Evolutionary conservation across 768 basidiomycete genomes (phyloP).

Genomic region (Tricholoma bakamatsutake): DNA sequence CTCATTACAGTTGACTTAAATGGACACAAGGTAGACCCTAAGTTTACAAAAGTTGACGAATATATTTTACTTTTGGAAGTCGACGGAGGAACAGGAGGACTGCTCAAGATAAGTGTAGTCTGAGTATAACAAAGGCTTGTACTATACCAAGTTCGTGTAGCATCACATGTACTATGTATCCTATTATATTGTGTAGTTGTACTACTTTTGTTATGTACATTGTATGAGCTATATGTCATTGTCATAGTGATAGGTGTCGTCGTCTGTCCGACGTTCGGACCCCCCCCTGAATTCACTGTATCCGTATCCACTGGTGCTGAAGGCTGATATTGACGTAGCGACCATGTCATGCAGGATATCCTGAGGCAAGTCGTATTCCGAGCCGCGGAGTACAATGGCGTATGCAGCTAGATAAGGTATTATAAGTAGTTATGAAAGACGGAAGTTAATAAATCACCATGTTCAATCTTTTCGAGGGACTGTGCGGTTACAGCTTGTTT

Average conservation of each 20-base stretch:
- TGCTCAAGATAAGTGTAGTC: conserved; percentile 18
- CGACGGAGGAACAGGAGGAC: conserved; percentile 15
- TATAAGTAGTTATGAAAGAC: conserved; percentile 4
- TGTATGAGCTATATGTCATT: background rate
- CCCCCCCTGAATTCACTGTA: conserved; percentile 4
- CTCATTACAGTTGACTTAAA: conserved; percentile 21
- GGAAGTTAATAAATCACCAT: conserved; percentile 44
- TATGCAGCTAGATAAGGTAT: conserved; percentile 49
- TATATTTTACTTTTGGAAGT: conserved; percentile 18
- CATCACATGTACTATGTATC: background rate
- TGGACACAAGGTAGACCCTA: conserved; percentile 16
- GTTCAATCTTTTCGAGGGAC: conserved; percentile 94
- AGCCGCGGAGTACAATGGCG: conserved; percentile 63
- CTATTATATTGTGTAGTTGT: background rate
- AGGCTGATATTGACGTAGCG: conserved; percentile 37
- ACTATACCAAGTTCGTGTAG: background rate
- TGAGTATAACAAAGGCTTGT: background rate
- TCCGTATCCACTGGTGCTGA: background rate
- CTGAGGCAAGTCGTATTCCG: conserved; percentile 65
- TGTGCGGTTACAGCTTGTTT: conserved; percentile 84
- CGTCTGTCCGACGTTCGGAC: conserved; percentile 12
- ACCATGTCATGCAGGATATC: conserved; percentile 70
- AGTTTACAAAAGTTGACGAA: conserved; percentile 13
- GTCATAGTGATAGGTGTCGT: conserved; percentile 18
- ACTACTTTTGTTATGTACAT: background rate